Evolutionary conservation across 495 filamentous ascomycete species (phyloP).

Genomic region (Pyrenula massariospora): DNA sequence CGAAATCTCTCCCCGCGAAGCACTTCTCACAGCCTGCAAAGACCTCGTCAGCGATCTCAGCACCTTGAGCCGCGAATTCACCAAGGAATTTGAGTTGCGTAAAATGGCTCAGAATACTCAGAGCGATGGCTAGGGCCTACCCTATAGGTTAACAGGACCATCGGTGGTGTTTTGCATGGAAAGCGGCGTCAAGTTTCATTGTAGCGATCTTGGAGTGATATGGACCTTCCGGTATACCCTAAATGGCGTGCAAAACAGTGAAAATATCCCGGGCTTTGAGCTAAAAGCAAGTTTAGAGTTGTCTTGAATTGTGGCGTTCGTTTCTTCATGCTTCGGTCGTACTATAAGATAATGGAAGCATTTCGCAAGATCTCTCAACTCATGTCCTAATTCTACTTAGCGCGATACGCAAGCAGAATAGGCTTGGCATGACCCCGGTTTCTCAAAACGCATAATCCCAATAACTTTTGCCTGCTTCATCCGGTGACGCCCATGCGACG

Average conservation of each 20-base stretch:
- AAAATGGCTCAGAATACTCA: slow-evolving; percentile 65
- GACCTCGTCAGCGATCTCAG: slow-evolving; percentile 67
- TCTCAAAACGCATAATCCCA: neutral
- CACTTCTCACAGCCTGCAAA: slow-evolving; percentile 65
- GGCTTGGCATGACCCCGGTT: too few species aligned
- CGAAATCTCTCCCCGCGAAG: slow-evolving; percentile 70
- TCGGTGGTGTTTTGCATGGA: neutral
- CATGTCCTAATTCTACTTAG: too few species aligned
- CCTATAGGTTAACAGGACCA: slow-evolving; percentile 9
- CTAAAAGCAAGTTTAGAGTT: too few species aligned
- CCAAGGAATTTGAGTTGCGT: slow-evolving; percentile 86
- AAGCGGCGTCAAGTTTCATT: neutral
- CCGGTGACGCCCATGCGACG: neutral
- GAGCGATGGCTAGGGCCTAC: slow-evolving; percentile 23
- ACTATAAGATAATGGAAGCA: too few species aligned
- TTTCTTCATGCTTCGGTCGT: too few species aligned
- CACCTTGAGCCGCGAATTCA: slow-evolving; percentile 73
- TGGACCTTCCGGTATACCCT: too few species aligned
- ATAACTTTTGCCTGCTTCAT: neutral
- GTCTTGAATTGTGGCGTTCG: too few species aligned
- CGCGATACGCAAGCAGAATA: too few species aligned
- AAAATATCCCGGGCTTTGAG: too few species aligned
- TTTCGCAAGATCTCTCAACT: too few species aligned
- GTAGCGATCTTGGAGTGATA: too few species aligned
- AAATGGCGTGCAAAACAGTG: too few species aligned